Percentiles rank a stretch among this genome's conserved stretches.
Evolutionary conservation across 441 rosid species (phyloP).

Genomic region (Gossypium gossypioides): DNA sequence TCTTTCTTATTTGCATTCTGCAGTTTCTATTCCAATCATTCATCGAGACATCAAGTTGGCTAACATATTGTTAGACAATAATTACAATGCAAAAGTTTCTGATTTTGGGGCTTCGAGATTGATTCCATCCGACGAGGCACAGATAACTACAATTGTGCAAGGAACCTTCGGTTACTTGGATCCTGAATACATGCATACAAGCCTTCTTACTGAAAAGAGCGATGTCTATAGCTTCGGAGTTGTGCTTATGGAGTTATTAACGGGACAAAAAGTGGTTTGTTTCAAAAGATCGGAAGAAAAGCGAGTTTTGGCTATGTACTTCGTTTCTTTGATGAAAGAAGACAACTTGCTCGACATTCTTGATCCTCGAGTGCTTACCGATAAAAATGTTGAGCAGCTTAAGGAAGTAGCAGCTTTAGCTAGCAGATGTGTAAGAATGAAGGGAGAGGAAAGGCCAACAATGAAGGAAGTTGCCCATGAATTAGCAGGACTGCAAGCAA

Average conservation of each 20-base stretch:
- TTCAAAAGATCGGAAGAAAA: slow-evolving; percentile 14
- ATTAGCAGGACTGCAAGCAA: slow-evolving; percentile 17
- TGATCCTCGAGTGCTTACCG: slow-evolving; percentile 11
- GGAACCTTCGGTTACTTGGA: slow-evolving; percentile 9
- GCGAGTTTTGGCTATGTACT: slow-evolving; percentile 25
- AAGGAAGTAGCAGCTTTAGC: slow-evolving; percentile 27
- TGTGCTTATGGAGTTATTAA: slow-evolving; percentile 32
- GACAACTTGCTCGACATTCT: slow-evolving; percentile 24
- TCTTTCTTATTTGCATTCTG: slow-evolving; percentile 18
- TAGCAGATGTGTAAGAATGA: slow-evolving; percentile 29
- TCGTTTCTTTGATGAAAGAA: slow-evolving; percentile 24
- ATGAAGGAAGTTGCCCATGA: slow-evolving; percentile 31
- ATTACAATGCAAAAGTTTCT: slow-evolving; percentile 23
- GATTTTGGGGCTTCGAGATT: slow-evolving; percentile 29
- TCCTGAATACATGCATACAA: slow-evolving; percentile 8
- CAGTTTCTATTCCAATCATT: slow-evolving; percentile 20
- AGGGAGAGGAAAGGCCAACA: slow-evolving; percentile 29
- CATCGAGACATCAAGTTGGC: slow-evolving; percentile 28
- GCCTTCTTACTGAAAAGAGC: background rate
- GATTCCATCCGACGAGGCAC: slow-evolving; percentile 16
- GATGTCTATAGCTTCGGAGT: slow-evolving; percentile 12
- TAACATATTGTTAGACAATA: slow-evolving; percentile 24
- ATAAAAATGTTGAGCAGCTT: slow-evolving; percentile 18
- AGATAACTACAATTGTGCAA: slow-evolving; percentile 25
- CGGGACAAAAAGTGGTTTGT: slow-evolving; percentile 24